Base-by-base conservation (phyloP, 108 stramenopile genomes). In the Fragilariopsis cylindrus region DNA sequence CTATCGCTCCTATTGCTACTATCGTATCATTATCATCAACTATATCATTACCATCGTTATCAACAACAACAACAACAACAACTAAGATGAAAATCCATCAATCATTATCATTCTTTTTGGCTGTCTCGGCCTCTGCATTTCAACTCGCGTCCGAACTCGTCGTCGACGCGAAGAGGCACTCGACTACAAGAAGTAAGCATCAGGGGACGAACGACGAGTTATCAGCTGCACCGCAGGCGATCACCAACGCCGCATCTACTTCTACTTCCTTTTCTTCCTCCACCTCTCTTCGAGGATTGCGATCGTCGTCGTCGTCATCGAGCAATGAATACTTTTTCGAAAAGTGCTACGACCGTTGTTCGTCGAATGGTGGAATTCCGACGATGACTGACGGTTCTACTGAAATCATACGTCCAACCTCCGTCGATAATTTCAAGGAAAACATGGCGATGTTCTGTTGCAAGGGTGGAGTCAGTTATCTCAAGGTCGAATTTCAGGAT, bases 61-160 rank as follows among this genome's bases (percentile, higher is more conserved):
- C 19, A 19, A 19, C 19, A 19, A 19, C 19, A 21, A 21, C 21
- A 30, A 30, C 64, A 16, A 46, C 64, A 13, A 42, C 71, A 15
- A 60, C 42, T 63, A 72, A 30, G 11, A 57, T 72, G 58, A 60
- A 72, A 48, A 48, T 57, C 58, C 18, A 72, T 7, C 57, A 62
- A 48, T 43, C 13, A 40, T 63, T 63, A 42, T 60, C 58, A 30
- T 63, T 63, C 43, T 9, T 45, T 63, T 47, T 63, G 62, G 43
- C 62, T 13, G 11, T 43, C 43, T 63, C 62, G 42, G 62, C 43
- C 40, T 41, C 46, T 9, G 21, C 21, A 30, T 63, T 45, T 63
- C 43, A 8, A 40, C 62, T 45, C 42, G 13, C 62, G 43, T 63
- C 42, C 62, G 62, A n/a, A 43, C 42, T 43, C 62, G 62, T 63